Evolutionary conservation across 2,329 filamentous ascomycete species (phyloP).

Genomic region (Amauroascus niger): DNA sequence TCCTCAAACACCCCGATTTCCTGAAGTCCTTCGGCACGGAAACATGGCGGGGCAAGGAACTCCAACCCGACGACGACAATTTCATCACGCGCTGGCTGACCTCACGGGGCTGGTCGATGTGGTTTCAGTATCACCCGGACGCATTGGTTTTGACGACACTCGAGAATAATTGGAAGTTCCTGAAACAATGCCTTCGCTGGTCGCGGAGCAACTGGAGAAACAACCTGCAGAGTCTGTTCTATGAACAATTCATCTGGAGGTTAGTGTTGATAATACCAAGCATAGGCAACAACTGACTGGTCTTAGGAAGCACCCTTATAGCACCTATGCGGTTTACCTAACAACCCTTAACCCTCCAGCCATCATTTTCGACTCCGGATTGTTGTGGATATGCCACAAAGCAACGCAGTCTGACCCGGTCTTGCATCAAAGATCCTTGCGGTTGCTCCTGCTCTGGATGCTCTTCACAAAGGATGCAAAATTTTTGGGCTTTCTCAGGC

Average conservation of each 20-base stretch:
- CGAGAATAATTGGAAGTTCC: conserved; percentile 68
- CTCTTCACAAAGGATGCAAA: conserved; percentile 77
- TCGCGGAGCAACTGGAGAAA: conserved; percentile 87
- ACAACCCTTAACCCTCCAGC: conserved; percentile 77
- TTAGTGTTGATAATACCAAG: conserved; percentile 45
- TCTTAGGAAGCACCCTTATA: conserved; percentile 68
- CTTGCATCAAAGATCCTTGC: conserved; percentile 45
- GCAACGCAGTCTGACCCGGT: conserved; percentile 47
- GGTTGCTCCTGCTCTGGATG: conserved; percentile 57
- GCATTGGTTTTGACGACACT: conserved; percentile 80
- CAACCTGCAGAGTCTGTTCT: conserved; percentile 65
- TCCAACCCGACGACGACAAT: conserved; percentile 88
- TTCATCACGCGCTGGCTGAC: conserved; percentile 86
- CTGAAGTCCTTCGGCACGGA: background rate
- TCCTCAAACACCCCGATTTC: conserved; percentile 56
- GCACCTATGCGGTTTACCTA: conserved; percentile 72
- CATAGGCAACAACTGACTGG: conserved; percentile 7
- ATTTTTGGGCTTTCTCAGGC: conserved; percentile 65
- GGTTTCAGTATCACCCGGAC: conserved; percentile 74
- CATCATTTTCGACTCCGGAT: conserved; percentile 58
- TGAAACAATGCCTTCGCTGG: conserved; percentile 81
- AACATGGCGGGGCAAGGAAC: conserved; percentile 58
- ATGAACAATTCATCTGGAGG: conserved; percentile 65
- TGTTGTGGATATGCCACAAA: conserved; percentile 56
- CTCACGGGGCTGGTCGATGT: conserved; percentile 71